Evolutionary conservation across 169 alveolate genomes (phyloP), one percentile per base, ranked within the genome.

Genomic region (Theileria parva): DNA sequence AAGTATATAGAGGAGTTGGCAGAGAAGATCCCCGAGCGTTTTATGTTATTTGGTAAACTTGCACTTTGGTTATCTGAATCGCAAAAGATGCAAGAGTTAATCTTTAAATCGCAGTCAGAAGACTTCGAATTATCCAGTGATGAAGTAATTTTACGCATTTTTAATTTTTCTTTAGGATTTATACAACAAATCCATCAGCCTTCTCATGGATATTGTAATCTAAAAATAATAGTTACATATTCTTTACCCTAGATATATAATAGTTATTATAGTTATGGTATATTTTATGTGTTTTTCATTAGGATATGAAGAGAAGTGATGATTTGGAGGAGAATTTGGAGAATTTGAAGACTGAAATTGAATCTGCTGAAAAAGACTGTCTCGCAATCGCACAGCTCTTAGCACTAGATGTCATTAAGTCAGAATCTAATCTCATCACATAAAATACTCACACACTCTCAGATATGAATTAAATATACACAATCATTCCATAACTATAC

Each of bases 281-380:
- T 19, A 17, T n/a, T n/a, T n/a, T n/a, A n/a, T n/a, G n/a, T n/a
- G n/a, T n/a, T 39, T 19, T 64, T 64, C 72, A 64, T n/a, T 21
- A 64, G 77, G 88, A 81, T 72, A 75, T 75, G 88, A 69, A 50
- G 13, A 8, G 64, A 0, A 32, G 23, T 28, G 88, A 81, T 25
- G 78, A 75, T 77, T 66, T 81, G 67, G 85, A 81, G 39, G 55
- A 69, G 7, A 81, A 81, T 67, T 61, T 81, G 27, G 28, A 72
- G 51, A 17, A 3, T 11, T 32, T 81, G 70, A 50, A 61, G 39
- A 5, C 15, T 11, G 88, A 81, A 27, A 76, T 81, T 34, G 48
- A 28, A 0, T 81, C 85, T 44, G 88, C 88, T 27, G 88, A 81
- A 71, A 60, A 81, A 66, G 88, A 81, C 27, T 81, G 88, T 63